Conservation (phyloP, 1,284 basidiomycete species). For the Fomitopsis palustris region DNA sequence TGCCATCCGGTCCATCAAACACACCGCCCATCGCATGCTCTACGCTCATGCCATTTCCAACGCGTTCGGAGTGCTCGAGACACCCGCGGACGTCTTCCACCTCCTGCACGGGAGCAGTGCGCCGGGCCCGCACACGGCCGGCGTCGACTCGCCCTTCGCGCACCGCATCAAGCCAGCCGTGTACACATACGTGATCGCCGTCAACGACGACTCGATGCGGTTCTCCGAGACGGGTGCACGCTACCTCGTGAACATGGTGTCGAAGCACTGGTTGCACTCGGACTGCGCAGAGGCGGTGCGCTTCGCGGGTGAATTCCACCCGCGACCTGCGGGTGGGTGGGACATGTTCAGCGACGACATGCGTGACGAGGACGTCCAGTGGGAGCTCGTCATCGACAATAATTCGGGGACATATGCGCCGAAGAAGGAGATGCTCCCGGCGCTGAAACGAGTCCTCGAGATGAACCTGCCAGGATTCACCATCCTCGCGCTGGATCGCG, state of each 20-base stretch:
- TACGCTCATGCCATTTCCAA: conserved; percentile 66
- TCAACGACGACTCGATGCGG: conserved; percentile 66
- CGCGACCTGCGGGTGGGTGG: conserved; percentile 68
- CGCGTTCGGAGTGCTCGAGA: conserved; percentile 55
- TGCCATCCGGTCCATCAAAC: conserved; percentile 62
- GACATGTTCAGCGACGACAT: conserved; percentile 50
- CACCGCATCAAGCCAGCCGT: conserved; percentile 72
- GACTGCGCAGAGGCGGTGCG: conserved; percentile 48
- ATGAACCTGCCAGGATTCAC: conserved; percentile 64
- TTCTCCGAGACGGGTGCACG: conserved; percentile 79
- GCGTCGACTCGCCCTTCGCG: conserved; percentile 25
- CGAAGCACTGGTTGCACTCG: conserved; percentile 50
- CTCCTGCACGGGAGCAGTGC: conserved; percentile 42
- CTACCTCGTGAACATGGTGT: conserved; percentile 80
- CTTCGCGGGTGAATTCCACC: conserved; percentile 76
- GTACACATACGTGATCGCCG: conserved; percentile 73
- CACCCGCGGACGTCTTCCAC: conserved; percentile 40
- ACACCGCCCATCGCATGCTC: conserved; percentile 66
- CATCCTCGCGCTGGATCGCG: conserved; percentile 50
- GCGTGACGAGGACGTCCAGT: conserved; percentile 50
- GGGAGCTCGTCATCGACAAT: conserved; percentile 78
- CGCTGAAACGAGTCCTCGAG: conserved; percentile 51
- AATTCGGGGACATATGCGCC: conserved; percentile 72
- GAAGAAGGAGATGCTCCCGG: conserved; percentile 48
- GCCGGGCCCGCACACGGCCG: neutral